These are phyloP conservation scores for Dovyalis caffra DNA, from an alignment of 345 rosid species.

Conservation along the genomic window DNA sequence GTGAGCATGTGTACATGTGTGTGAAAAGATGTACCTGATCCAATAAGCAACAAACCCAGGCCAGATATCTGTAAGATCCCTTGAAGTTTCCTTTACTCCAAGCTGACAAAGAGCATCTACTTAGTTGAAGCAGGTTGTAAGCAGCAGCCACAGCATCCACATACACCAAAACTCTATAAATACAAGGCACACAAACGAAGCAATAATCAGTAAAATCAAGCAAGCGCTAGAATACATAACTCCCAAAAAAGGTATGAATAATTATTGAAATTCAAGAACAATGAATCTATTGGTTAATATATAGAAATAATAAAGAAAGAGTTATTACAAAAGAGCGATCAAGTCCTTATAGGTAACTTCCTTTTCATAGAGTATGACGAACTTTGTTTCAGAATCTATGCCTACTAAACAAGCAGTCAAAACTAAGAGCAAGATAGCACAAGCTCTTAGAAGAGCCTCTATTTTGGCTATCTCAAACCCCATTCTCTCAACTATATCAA, in stretches of 20 bases:
- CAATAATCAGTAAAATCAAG: neutral
- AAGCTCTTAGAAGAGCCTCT: slow-evolving; percentile 45
- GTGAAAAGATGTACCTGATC: slow-evolving; percentile 56
- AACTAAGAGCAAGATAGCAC: slow-evolving; percentile 33
- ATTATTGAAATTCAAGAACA: neutral
- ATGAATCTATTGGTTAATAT: neutral
- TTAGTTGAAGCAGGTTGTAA: slow-evolving; percentile 58
- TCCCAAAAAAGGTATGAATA: too few relatives aligned
- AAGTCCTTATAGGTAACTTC: slow-evolving; percentile 48
- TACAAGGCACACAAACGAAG: neutral
- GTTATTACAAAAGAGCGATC: slow-evolving; percentile 42
- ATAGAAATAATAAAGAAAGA: neutral
- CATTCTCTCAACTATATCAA: too few relatives aligned
- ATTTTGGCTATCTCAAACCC: slow-evolving; percentile 8
- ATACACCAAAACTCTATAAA: slow-evolving; percentile 40
- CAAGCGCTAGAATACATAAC: too few relatives aligned
- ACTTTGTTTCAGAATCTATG: slow-evolving; percentile 47
- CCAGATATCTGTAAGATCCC: slow-evolving; percentile 21
- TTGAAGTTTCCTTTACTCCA: slow-evolving; percentile 22
- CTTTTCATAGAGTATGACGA: slow-evolving; percentile 32
- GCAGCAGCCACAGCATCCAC: slow-evolving; percentile 47
- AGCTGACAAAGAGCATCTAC: slow-evolving; percentile 25
- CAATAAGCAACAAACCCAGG: slow-evolving; percentile 47
- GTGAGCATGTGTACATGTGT: neutral
- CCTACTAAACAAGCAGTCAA: slow-evolving; percentile 41